Evolutionary conservation across 2,329 filamentous ascomycete genomes (phyloP), one percentile per base, ranked within the genome.

Genomic region (Ophiostoma ips): DNA sequence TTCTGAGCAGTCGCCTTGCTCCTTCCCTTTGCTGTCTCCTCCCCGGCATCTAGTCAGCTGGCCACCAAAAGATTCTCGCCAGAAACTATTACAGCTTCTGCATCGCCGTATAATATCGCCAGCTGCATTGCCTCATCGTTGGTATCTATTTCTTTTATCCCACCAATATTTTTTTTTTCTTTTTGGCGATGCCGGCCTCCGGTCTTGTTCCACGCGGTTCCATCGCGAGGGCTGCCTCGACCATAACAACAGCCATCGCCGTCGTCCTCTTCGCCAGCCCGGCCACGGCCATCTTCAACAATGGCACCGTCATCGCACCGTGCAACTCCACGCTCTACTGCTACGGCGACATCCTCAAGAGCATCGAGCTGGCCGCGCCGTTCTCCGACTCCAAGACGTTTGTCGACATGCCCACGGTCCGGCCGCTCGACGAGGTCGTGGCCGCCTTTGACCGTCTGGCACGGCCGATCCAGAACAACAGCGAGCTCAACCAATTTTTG

Each of bases 331-430:
- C 77, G 15, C 68, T 84, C 18, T 84, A 84, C 63, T 84, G 81
- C 60, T 71, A 79, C 55, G 81, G 81, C 45, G 75, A 81, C 0
- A 69, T 84, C 12, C 68, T 84, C 3, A 68, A 71, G 53, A 69
- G 77, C 54, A 73, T 84, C 45, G 72, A 84, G 64, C 67, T 83
- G 10, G 80, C 80, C 2, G 68, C 66, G 21, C 79, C 79, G 0
- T 84, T 83, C 56, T 64, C 68, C 13, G 81, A 84, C 64, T 83
- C 79, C 53, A 84, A 84, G 69, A 83, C 79, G 1, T 84, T 83
- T 60, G 81, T 84, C 40, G 81, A 84, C 60, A 77, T 83, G 76
- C 80, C 80, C 1, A 82, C 79, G 2, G 74, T 70, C 37, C 71
- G 67, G 38, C 72, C 79, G 1, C 60, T 83, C 16, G 64, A 75